Evolutionary conservation across 208 protist genomes (phyloP), one percentile per base, ranked within the genome.

Genomic region (Wallacemonas sp.): DNA sequence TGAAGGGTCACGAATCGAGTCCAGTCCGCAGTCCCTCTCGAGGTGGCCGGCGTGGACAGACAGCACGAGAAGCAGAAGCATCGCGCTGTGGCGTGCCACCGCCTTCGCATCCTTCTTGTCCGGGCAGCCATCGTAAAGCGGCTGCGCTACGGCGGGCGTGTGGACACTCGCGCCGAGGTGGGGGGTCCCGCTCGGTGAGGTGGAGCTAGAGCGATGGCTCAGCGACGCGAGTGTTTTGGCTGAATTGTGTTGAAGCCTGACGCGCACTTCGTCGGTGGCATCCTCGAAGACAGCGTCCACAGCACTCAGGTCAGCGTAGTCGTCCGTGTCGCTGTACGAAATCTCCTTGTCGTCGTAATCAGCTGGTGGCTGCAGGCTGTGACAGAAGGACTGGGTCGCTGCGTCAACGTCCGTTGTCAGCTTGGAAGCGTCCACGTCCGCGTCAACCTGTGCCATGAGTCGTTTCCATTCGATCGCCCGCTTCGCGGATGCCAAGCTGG

Each of bases 381-480:
- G 42, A 11, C 66, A 64, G 45, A 93, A 93, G 10, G 57, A 48
- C n/a, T 72, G 61, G 38, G 82, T 72, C 22, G 77, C 65, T 16
- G 68, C 67, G 23, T 65, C 46, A 59, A 72, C 59, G 31, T 49
- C 25, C 36, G 57, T 29, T 44, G 18, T 14, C 7, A 61, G n/a
- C 23, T 38, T 29, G 8, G 16, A 48, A 5, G 68, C 44, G n/a
- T 68, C 50, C 33, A 52, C 44, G 54, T 89, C 76, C 7, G 31
- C 42, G 64, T 87, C 72, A 18, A 93, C 70, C 18, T 86, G 78
- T 10, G 82, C 76, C 79, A 90, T 82, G 59, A 98, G 89, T 54
- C 98, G 81, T n/a, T 79, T 69, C 72, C 94, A 89, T 11, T 89
- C 71, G 8, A 97, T 63, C 57, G 97, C 80, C 18, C 70, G 71